These are phyloP conservation scores for Nemania diffusa DNA, from an alignment of 2,329 filamentous ascomycete genomes.

Conservation along the genomic window DNA sequence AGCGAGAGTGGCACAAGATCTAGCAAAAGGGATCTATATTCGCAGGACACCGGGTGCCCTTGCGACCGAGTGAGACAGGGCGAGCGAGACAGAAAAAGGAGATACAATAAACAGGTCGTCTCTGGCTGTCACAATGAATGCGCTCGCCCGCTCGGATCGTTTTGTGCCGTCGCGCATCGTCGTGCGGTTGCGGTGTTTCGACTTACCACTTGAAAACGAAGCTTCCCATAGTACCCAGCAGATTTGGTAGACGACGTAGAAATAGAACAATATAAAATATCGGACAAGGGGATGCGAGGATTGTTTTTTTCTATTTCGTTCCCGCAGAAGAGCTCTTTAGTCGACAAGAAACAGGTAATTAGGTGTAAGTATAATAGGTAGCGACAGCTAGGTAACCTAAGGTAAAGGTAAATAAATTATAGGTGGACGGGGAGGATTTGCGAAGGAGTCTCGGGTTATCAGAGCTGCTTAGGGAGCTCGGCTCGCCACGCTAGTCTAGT, in stretches of 20 bases:
- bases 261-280: slow-evolving; percentile 18
- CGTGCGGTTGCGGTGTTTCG: not conserved
- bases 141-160: slow-evolving; percentile 3
- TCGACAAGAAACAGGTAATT: not conserved
- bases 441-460: slow-evolving; percentile 19
- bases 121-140: not conserved
- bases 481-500: slow-evolving; percentile 19
- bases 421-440: slow-evolving; percentile 22
- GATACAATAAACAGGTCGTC: slow-evolving; percentile 1
- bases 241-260: not conserved
- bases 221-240: slow-evolving; percentile 66
- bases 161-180: slow-evolving; percentile 6
- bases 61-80: not conserved
- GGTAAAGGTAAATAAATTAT: not conserved
- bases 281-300: not conserved
- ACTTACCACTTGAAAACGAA: slow-evolving; percentile 78
- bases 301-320: slow-evolving; percentile 20
- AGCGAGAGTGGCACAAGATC: slow-evolving; percentile 18
- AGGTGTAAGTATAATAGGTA: slow-evolving; percentile 8
- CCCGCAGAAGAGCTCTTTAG: too few relatives aligned
- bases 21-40: slow-evolving; percentile 6
- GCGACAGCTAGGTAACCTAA: slow-evolving; percentile 1
- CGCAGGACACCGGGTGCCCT: slow-evolving; percentile 7
- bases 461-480: slow-evolving; percentile 31
- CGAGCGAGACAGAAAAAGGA: not conserved